A percentile compares a stretch with the other conserved stretches of the same genome.
Evolutionary conservation across 1,284 basidiomycete genomes (phyloP).

Genomic region (Pascua sp.): DNA sequence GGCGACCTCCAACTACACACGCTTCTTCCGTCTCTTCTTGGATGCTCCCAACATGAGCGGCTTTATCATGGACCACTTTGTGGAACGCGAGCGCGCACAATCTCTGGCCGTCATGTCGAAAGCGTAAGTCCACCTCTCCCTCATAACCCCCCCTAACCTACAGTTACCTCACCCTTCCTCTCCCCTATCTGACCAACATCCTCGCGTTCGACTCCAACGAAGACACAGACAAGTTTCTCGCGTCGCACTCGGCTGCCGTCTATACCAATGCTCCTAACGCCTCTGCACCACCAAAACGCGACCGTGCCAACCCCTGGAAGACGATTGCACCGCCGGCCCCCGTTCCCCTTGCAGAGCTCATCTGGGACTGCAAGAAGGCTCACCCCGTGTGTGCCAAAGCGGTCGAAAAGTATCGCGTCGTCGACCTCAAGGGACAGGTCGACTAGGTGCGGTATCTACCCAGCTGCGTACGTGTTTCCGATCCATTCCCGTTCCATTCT

Average conservation of each 20-base stretch:
- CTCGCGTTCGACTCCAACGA: constrained; percentile 74
- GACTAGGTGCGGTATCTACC: constrained; percentile 23
- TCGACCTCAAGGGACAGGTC: constrained; percentile 56
- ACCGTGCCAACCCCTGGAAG: constrained; percentile 26
- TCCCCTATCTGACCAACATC: constrained; percentile 72
- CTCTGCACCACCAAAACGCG: constrained; percentile 13
- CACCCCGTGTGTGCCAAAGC: constrained; percentile 48
- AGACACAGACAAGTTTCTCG: constrained; percentile 68
- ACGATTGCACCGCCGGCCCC: constrained; percentile 16
- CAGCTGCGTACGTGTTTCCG: too few species aligned
- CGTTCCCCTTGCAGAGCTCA: constrained; percentile 28
- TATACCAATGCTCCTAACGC: constrained; percentile 54
- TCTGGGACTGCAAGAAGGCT: constrained; percentile 55
- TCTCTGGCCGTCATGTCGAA: constrained; percentile 87
- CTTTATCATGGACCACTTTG: constrained; percentile 99
- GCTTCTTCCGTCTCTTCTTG: constrained; percentile 80
- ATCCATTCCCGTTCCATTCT: too few species aligned
- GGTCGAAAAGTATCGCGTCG: constrained; percentile 51
- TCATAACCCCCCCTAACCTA: constrained; percentile 11
- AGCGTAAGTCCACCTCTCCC: constrained; percentile 61
- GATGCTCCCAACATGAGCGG: constrained; percentile 94
- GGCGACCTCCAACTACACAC: constrained; percentile 89
- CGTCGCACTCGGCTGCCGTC: constrained; percentile 63
- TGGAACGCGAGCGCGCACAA: constrained; percentile 81
- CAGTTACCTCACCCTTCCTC: constrained; percentile 75